Evolutionary conservation across 2,329 filamentous ascomycete species (phyloP), one percentile per base, ranked within the genome.

Genomic region (Septoria petroselini): DNA sequence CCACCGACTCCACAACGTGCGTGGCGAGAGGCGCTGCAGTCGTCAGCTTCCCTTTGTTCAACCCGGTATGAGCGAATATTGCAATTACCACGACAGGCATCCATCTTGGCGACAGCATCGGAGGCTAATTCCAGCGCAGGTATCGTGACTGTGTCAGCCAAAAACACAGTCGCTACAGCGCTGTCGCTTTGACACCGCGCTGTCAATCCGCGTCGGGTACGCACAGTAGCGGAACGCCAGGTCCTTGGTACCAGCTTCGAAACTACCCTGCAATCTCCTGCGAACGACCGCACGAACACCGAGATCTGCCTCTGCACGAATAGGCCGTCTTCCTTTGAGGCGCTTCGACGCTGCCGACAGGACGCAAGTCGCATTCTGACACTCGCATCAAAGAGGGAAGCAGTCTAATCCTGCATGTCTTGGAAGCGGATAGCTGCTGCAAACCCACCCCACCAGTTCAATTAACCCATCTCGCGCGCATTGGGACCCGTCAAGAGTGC

Each of bases 221-320:
- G 52, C 52, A 61, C 64, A 65, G 63, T 60, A 64, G 62, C 60
- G 58, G 54, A 58, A 53, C 53, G 57, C 62, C 64, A 61, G 58
- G 55, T 53, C 60, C 57, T 61, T 62, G 62, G 64, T 53, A 50
- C 58, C 49, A 59, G 54, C 58, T 52, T 58, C 62, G 56, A 53
- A 58, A 62, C 48, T 60, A 61, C 57, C 64, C 63, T 67, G 64
- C 63, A 66, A 68, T 66, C 62, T 67, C 63, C 63, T 66, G 63
- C 64, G 65, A 68, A 68, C 65, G 60, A 59, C 61, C 65, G 63
- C 62, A 59, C 54, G 55, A 58, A 41, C 56, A 57, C 49, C 57
- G 50, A 57, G 52, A 58, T 50, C n/a, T 57, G 40, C 51, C 51
- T 53, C 39, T 49, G 55, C 49, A 52, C 39, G 52, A 41, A 50